These are phyloP conservation scores for Microsporum audouinii DNA, from an alignment of 2,329 filamentous ascomycete genomes.

Conservation along the genomic window DNA sequence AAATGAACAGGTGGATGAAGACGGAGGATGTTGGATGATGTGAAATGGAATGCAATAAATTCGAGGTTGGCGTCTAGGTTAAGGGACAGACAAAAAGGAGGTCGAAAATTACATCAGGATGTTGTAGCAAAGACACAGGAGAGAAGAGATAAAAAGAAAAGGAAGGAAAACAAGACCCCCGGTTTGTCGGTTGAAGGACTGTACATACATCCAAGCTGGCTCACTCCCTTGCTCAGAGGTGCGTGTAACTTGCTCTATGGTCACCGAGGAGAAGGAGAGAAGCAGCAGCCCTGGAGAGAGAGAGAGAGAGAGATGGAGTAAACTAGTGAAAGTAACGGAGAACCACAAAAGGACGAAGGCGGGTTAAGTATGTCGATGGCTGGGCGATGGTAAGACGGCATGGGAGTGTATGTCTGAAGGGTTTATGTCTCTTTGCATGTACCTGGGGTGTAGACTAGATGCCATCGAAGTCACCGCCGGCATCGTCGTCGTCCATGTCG, in stretches of 20 bases:
- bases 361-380: not conserved
- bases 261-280: not conserved
- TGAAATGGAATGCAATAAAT: not conserved
- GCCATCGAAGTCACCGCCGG: conserved; percentile 89
- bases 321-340: not conserved
- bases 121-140: conserved; percentile 2
- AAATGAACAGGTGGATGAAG: not conserved
- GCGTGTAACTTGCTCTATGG: conserved; percentile 12
- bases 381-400: not conserved
- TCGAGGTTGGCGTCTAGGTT: not conserved
- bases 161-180: conserved; percentile 6
- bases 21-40: not conserved
- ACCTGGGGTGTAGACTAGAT: conserved; percentile 46
- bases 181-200: conserved; percentile 15
- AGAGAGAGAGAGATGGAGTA: not conserved
- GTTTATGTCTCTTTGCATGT: not conserved
- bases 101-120: conserved; percentile 4
- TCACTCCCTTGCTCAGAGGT: not conserved
- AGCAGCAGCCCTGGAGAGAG: not conserved
- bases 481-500: conserved; percentile 91
- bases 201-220: conserved; percentile 17
- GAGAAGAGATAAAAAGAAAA: not conserved
- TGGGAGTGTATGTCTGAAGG: not conserved
- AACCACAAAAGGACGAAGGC: not conserved
- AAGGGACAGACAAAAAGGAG: not conserved